Base-by-base conservation (phyloP, 1,284 basidiomycete species). In the Tylopilus orsonianus region DNA sequence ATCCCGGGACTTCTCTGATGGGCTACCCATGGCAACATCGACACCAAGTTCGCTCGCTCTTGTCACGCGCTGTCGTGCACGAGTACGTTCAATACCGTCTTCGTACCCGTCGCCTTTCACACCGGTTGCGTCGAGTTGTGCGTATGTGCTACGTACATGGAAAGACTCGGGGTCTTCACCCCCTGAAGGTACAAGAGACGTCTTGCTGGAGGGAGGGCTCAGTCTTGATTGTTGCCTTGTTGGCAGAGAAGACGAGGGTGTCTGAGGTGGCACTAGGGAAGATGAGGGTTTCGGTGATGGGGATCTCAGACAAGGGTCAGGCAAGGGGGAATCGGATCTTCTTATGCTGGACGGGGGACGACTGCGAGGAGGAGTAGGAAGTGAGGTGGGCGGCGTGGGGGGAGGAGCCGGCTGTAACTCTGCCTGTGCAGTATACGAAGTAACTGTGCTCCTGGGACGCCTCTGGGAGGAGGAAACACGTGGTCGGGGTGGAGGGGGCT, bases 81-180 rank as follows among this genome's bases (percentile, higher is more conserved):
- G 79, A n/a, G 93, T 97, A 34, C 92, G 81, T 71, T 97, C 93
- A 13, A 93, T 77, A 30, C 93, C 93, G 57, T 95, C 92, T 57
- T 89, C 87, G 70, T 86, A 92, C 0, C 93, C 93, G 65, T 97
- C 93, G 3, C 93, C 93, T 61, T 84, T 88, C 24, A 97, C 93
- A 18, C 93, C 93, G 40, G 80, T 80, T 8, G 79, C 70, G 38
- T 96, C 91, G 13, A 97, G 77, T 52, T 90, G 79, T 0, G 93
- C 93, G 62, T 97, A 96, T 0, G 91, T 94, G 46, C 82, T 88
- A 30, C 93, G 81, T 9, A 96, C 87, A 68, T 92, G 85, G 62
- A 89, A 93, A 13, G 88, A 80, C 66, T 95, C 93, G 44, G 82
- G 67, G 57, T 95, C 91, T 68, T 95, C 93, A 18, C 83, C 85